Evolutionary conservation across 805 yeast genomes (phyloP).

Genomic region (Ogataea glucozyma): DNA sequence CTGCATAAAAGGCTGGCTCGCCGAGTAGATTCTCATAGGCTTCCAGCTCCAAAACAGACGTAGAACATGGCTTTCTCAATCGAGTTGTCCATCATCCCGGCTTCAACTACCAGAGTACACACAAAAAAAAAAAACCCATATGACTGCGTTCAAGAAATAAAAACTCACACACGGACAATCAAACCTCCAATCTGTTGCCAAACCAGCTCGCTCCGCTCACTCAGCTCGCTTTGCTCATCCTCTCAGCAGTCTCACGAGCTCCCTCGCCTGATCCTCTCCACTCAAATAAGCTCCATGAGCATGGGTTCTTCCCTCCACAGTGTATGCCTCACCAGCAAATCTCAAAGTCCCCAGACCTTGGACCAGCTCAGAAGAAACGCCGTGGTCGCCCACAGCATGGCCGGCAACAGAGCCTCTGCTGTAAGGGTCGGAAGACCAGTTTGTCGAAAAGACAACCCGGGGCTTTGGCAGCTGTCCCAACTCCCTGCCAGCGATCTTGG

Average conservation of each 20-base stretch:
- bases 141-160: too few relatives aligned
- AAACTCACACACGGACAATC: too few relatives aligned
- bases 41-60: too few relatives aligned
- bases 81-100: too few relatives aligned
- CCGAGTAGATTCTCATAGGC: too few relatives aligned
- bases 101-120: too few relatives aligned
- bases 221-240: background rate
- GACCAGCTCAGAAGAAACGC: slow-evolving; percentile 34
- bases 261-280: slow-evolving; percentile 47
- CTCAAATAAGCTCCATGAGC: slow-evolving; percentile 57
- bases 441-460: slow-evolving; percentile 31
- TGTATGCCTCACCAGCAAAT: slow-evolving; percentile 58
- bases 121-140: too few relatives aligned
- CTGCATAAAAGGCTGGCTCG: too few relatives aligned
- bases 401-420: slow-evolving; percentile 51
- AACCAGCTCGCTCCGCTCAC: too few relatives aligned
- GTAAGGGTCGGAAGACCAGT: slow-evolving; percentile 52
- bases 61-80: too few relatives aligned
- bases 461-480: slow-evolving; percentile 29
- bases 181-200: too few relatives aligned
- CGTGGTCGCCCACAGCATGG: slow-evolving; percentile 42
- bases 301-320: slow-evolving; percentile 52
- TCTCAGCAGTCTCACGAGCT: slow-evolving; percentile 1
- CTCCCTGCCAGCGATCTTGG: slow-evolving; percentile 27
- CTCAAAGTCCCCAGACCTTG: slow-evolving; percentile 40